Evolutionary conservation across 2,329 filamentous ascomycete genomes (phyloP).

Genomic region (Xylaria sp.): DNA sequence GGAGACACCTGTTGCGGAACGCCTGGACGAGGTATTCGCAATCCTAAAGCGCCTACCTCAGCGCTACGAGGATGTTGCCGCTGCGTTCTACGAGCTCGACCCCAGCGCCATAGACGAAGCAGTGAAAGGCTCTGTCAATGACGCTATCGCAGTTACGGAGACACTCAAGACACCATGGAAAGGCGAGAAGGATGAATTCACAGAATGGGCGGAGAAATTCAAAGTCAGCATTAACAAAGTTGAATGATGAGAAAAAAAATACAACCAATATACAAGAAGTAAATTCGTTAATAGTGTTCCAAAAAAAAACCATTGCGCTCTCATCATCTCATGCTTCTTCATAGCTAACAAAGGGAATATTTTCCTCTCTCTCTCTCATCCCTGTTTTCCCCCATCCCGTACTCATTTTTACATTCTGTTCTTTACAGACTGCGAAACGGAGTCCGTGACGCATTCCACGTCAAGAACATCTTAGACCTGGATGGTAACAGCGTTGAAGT

Average conservation of each 20-base stretch:
- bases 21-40: slow-evolving; percentile 52
- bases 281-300: not conserved
- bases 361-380: not conserved
- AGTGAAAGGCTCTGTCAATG: slow-evolving; percentile 55
- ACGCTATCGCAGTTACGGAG: slow-evolving; percentile 52
- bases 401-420: too few relatives aligned
- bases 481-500: slow-evolving; percentile 35
- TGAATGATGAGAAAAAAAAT: slow-evolving; percentile 17
- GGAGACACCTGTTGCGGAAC: slow-evolving; percentile 33
- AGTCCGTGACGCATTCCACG: not conserved
- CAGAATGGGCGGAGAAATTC: slow-evolving; percentile 63
- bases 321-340: too few relatives aligned
- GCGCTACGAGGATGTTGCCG: slow-evolving; percentile 64
- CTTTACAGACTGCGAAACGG: not conserved
- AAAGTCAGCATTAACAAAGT: slow-evolving; percentile 47
- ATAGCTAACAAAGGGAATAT: too few relatives aligned
- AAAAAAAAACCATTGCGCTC: not conserved
- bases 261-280: too few relatives aligned
- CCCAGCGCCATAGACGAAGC: slow-evolving; percentile 51
- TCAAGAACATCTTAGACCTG: slow-evolving; percentile 24
- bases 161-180: slow-evolving; percentile 57
- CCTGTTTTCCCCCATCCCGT: too few relatives aligned
- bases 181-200: slow-evolving; percentile 68
- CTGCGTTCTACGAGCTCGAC: slow-evolving; percentile 66
- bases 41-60: slow-evolving; percentile 58